Percentiles rank a stretch among this genome's conserved stretches.
These are phyloP conservation scores for Psilocybe subaeruginosa DNA, from an alignment of 768 basidiomycete species.

Conservation along the genomic window DNA sequence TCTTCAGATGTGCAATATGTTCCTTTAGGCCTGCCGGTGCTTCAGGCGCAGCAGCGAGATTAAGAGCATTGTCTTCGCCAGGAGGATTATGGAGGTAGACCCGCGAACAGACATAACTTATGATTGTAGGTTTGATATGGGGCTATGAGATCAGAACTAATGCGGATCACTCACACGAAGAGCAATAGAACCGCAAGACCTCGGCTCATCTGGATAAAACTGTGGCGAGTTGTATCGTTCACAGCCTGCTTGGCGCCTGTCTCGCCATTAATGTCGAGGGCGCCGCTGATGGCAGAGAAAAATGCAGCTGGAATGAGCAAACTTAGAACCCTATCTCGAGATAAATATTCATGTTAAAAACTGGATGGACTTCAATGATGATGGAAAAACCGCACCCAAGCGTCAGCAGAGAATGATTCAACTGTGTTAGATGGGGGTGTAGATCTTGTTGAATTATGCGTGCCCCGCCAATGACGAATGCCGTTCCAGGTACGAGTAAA, in stretches of 20 bases:
- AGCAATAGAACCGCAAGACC: conserved; percentile 68
- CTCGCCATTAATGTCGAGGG: conserved; percentile 12
- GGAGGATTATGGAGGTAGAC: conserved; percentile 75
- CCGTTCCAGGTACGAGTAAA: conserved; percentile 68
- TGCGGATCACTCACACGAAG: conserved; percentile 45
- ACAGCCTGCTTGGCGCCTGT: conserved; percentile 18
- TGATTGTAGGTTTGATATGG: not conserved
- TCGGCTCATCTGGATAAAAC: conserved; percentile 64
- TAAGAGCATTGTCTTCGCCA: conserved; percentile 52
- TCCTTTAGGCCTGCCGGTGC: conserved; percentile 48
- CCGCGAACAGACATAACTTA: conserved; percentile 67
- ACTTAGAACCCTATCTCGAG: conserved; percentile 52
- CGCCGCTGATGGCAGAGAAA: conserved; percentile 55
- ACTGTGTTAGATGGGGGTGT: conserved; percentile 63
- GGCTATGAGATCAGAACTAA: not conserved
- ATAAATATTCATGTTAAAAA: not conserved
- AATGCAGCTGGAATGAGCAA: conserved; percentile 69
- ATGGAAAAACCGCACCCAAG: conserved; percentile 54
- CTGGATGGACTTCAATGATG: not conserved
- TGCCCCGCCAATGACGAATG: conserved; percentile 77
- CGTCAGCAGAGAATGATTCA: conserved; percentile 71
- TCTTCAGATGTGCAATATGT: conserved; percentile 36
- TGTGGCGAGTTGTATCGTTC: conserved; percentile 44
- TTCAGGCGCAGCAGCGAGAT: conserved; percentile 35
- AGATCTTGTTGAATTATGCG: conserved; percentile 68